These are phyloP conservation scores for Boechera divaricarpa DNA, from an alignment of 345 rosid genomes.

Conservation along the genomic window DNA sequence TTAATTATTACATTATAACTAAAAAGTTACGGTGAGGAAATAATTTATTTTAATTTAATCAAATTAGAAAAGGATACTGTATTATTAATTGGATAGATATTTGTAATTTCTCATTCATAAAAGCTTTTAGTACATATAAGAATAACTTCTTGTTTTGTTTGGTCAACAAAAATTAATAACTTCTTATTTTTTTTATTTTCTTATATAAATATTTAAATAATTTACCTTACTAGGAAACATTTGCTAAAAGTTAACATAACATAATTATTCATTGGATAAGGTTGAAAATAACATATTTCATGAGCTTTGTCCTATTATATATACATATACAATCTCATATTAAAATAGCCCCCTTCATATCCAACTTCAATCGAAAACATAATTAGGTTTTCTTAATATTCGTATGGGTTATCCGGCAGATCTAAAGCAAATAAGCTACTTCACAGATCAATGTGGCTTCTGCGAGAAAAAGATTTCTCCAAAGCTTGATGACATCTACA, in stretches of 20 bases:
- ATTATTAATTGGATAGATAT: background rate
- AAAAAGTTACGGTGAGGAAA: background rate
- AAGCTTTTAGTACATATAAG: background rate
- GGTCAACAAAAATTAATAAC: background rate
- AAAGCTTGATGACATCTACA: constrained; percentile 28
- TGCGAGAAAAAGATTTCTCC: constrained; percentile 22
- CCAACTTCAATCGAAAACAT: background rate
- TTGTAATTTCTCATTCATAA: constrained; percentile 5
- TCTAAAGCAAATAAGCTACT: constrained; percentile 8
- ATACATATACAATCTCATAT: constrained; percentile 2
- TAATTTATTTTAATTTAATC: background rate
- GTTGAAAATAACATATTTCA: background rate
- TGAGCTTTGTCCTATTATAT: constrained; percentile 14
- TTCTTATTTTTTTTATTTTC: background rate
- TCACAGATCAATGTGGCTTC: constrained; percentile 32
- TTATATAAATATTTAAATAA: background rate
- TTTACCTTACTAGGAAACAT: background rate
- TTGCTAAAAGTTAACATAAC: background rate
- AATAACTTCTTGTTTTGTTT: background rate
- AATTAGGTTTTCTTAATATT: background rate
- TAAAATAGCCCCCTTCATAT: background rate
- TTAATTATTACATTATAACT: background rate
- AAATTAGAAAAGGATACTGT: background rate
- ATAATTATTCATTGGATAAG: constrained; percentile 6
- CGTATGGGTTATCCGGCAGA: constrained; percentile 12